These are phyloP conservation scores for Benincasa hispida DNA, from an alignment of 306 rosid genomes.

Conservation along the genomic window DNA sequence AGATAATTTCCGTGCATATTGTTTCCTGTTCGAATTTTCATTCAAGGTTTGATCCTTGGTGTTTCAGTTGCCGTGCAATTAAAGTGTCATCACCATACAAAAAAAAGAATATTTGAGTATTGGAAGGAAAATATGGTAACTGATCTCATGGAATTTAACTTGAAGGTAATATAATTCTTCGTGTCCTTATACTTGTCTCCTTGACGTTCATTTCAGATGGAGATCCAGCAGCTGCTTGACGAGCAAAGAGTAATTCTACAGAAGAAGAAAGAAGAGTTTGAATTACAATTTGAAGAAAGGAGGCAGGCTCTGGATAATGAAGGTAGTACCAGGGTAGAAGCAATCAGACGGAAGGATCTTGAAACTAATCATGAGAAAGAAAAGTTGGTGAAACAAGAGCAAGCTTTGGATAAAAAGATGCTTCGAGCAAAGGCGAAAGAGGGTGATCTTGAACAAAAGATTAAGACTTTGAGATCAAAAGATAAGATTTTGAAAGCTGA, in stretches of 20 bases:
- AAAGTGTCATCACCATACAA: not conserved
- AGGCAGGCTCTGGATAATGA: constrained; percentile 39
- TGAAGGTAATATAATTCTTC: not conserved
- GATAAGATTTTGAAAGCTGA: constrained; percentile 44
- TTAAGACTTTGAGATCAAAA: constrained; percentile 42
- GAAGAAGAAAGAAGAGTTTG: constrained; percentile 40
- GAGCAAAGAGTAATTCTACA: constrained; percentile 43
- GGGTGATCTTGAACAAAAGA: constrained; percentile 46
- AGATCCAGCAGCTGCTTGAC: constrained; percentile 45
- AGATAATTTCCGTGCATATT: not conserved
- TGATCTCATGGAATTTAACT: not conserved
- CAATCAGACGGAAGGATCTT: constrained; percentile 43
- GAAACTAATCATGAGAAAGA: constrained; percentile 62
- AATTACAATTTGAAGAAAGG: constrained; percentile 54
- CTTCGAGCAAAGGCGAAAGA: constrained; percentile 68
- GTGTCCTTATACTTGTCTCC: not conserved
- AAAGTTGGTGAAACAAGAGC: constrained; percentile 57
- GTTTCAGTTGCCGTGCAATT: not conserved
- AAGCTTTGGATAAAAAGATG: constrained; percentile 48
- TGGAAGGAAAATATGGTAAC: not conserved
- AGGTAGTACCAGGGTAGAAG: constrained; percentile 25
- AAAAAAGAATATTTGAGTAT: not conserved
- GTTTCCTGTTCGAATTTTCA: not conserved
- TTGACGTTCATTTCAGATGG: constrained; percentile 35
- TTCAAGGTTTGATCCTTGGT: not conserved